Percentiles rank a stretch among this genome's conserved stretches.
Conservation (phyloP, 1,139 yeast genomes). For the Scheffersomyces illinoinensis region DNA sequence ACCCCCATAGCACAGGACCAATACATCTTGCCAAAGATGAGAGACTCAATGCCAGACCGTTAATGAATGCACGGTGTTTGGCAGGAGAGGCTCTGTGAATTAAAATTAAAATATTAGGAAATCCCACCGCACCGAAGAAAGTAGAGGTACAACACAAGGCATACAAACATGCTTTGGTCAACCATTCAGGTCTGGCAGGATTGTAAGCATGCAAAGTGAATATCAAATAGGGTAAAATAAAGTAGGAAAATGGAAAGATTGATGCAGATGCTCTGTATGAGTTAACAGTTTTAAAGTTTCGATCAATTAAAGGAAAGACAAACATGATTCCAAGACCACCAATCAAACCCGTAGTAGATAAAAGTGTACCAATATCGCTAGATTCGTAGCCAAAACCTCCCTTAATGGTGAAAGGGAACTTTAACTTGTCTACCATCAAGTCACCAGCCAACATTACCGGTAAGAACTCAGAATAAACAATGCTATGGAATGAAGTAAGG, state of each 20-base stretch:
- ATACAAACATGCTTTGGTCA: conserved; percentile 10
- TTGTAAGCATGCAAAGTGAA: conserved; percentile 21
- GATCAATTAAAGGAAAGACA: conserved; percentile 25
- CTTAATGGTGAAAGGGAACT: conserved; percentile 20
- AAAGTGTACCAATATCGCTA: conserved; percentile 22
- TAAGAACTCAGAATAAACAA: conserved; percentile 22
- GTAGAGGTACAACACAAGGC: conserved; percentile 19
- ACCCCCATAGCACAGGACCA: conserved; percentile 64
- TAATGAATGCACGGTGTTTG: conserved; percentile 50
- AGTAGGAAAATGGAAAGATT: conserved; percentile 23
- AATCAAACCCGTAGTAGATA: conserved; percentile 26
- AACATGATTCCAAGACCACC: conserved; percentile 24
- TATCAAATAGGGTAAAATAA: conserved; percentile 21
- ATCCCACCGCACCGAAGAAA: conserved; percentile 24
- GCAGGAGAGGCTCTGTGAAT: conserved; percentile 51
- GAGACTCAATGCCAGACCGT: conserved; percentile 50
- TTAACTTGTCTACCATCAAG: conserved; percentile 9
- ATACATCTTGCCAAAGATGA: conserved; percentile 56
- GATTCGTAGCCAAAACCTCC: conserved; percentile 25
- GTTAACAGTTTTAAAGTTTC: conserved; percentile 20
- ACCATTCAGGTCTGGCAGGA: conserved; percentile 14
- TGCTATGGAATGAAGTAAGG: conserved; percentile 17
- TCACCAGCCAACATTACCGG: conserved; percentile 24
- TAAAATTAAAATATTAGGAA: conserved; percentile 45
- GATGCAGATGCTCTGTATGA: conserved; percentile 22